Evolutionary conservation across 192 early-diverging fungal species (phyloP), one percentile per base, ranked within the genome.

Genomic region (Backusella westeae): DNA sequence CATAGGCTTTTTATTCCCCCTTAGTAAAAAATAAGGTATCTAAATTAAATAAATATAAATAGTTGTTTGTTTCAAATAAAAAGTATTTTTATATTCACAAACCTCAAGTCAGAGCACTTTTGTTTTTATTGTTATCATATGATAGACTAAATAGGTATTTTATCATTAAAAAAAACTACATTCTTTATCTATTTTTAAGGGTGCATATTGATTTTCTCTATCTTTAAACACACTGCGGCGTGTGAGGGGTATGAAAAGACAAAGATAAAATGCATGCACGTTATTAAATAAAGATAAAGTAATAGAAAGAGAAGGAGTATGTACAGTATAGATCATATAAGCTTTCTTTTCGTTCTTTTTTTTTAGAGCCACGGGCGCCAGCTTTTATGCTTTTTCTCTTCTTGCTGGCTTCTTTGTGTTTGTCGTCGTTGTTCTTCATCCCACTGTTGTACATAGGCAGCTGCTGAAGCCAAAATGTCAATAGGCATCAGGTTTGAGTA

Each of bases 401-500:
- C 39, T 53, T 23, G 68, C 17, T 39, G 36, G 21, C 23, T 35
- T 71, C 4, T 35, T 71, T 29, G 69, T 46, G 5, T 6, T 70
- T 63, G 46, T 53, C 34, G 52, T 63, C 46, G 53, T 29, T 34
- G n/a, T 26, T 69, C 41, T 76, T 83, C 71, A 59, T 83, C 82
- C 73, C 79, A 76, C 23, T 73, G 73, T 53, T 81, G 79, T 12
- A 83, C 79, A 69, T 82, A 79, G 41, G 81, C 80, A 6, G 83
- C 83, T 4, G 83, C 83, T 6, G 80, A 77, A n/a, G 83, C 83
- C 10, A 84, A 68, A 21, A 84, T 76, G 41, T 84, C 80, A 56
- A 84, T 84, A 12, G 75, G 73, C 0, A 74, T 49, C 34, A 77
- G 15, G 36, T 71, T 34, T 49, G 70, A 44, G 34, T 70, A 52